Evolutionary conservation across 768 basidiomycete genomes (phyloP).

Genomic region (Auricularia sp.): DNA sequence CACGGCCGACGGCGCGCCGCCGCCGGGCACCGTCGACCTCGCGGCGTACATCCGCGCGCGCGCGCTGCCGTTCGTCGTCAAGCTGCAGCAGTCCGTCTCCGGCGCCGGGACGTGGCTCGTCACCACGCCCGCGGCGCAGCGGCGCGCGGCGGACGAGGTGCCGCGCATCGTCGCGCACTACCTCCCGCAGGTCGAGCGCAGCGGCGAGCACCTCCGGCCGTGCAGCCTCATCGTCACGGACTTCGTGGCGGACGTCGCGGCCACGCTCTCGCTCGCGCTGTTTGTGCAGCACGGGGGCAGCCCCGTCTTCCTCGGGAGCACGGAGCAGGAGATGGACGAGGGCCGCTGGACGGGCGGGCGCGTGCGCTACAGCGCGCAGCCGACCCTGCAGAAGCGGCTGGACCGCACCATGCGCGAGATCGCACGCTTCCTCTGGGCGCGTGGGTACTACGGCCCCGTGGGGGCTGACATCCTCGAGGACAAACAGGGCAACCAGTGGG

Average conservation of each 20-base stretch:
- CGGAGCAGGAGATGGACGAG: background rate
- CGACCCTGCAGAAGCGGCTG: background rate
- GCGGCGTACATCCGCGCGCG: background rate
- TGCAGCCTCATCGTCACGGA: background rate
- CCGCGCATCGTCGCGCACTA: background rate
- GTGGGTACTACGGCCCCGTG: background rate
- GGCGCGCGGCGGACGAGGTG: background rate
- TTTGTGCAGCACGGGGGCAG: background rate
- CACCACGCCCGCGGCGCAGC: background rate
- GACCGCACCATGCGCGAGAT: background rate
- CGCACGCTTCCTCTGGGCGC: background rate
- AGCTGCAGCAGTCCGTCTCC: background rate
- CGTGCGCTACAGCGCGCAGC: background rate
- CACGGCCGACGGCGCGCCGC: background rate
- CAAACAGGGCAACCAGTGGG: background rate
- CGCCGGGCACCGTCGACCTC: background rate
- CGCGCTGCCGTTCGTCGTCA: background rate
- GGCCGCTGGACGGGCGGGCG: background rate
- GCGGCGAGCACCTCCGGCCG: background rate
- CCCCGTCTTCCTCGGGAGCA: background rate
- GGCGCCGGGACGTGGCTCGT: background rate
- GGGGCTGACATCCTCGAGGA: slow-evolving; percentile 1
- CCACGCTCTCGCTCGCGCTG: background rate
- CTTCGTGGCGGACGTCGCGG: background rate
- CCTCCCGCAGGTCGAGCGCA: background rate